Evolutionary conservation across 495 filamentous ascomycete genomes (phyloP).

Genomic region (Xylaria scruposa): DNA sequence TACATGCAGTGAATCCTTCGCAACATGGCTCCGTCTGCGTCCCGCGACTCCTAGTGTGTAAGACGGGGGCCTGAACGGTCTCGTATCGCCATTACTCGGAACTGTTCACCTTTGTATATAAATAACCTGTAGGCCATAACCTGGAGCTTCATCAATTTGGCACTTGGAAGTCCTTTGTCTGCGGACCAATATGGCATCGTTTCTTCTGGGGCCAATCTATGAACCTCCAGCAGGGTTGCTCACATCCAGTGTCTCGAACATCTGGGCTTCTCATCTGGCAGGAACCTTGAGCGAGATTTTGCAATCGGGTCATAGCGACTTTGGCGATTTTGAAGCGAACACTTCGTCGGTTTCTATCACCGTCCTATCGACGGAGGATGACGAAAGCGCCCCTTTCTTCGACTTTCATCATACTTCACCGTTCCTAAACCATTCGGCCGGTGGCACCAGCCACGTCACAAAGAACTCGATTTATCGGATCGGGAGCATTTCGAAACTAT

Average conservation of each 20-base stretch:
- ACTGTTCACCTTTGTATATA: not conserved
- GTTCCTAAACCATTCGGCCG: no score
- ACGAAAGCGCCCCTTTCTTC: no score
- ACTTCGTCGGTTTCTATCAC: no score
- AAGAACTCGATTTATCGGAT: no score
- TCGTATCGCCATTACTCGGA: not conserved
- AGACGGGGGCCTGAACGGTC: no score
- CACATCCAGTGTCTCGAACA: not conserved
- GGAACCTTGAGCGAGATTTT: no score
- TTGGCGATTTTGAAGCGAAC: no score
- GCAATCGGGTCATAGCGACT: no score
- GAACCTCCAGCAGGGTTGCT: not conserved
- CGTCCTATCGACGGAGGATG: no score
- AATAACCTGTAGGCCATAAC: not conserved
- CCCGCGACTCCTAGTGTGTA: not conserved
- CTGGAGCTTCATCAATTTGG: not conserved
- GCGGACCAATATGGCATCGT: not conserved
- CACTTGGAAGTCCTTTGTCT: not conserved
- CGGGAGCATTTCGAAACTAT: no score
- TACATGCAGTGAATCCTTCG: not conserved
- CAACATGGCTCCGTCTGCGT: not conserved
- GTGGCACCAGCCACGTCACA: no score
- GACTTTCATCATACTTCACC: no score
- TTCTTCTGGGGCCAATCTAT: slow-evolving; percentile 3
- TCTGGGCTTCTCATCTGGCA: not conserved